Evolutionary conservation across 2,329 filamentous ascomycete species (phyloP).

Genomic region (Fusarium piperis): DNA sequence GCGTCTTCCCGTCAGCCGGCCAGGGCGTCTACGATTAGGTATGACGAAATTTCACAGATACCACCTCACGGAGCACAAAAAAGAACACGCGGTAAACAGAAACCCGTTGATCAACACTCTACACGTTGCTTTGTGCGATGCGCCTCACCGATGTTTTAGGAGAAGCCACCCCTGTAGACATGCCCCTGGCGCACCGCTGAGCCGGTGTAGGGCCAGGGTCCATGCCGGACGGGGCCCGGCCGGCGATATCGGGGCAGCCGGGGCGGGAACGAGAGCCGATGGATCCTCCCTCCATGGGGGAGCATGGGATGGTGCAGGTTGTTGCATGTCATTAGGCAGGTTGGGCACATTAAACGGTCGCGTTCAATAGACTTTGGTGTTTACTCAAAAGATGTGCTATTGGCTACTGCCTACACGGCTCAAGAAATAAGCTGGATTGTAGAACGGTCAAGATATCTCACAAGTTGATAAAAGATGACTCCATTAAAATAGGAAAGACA

Average conservation of each 20-base stretch:
- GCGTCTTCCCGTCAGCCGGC: conserved; percentile 1
- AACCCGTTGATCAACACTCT: neutral
- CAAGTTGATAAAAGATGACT: neutral
- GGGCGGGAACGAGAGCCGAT: conserved; percentile 7
- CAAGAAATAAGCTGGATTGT: neutral
- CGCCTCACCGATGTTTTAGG: conserved; percentile 29
- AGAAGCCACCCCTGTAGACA: neutral
- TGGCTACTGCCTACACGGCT: neutral
- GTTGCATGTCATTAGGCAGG: neutral
- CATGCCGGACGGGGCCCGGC: conserved; percentile 4
- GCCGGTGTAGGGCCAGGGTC: conserved; percentile 17
- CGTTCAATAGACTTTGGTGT: neutral
- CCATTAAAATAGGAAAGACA: neutral
- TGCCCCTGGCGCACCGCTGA: conserved; percentile 4
- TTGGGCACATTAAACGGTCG: neutral
- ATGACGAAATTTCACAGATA: neutral
- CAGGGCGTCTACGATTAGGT: neutral
- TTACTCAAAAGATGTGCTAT: neutral
- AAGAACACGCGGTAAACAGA: neutral
- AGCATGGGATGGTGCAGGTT: neutral
- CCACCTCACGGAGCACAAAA: conserved; percentile 3
- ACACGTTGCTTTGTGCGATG: neutral
- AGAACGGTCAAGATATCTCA: neutral
- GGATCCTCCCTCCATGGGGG: neutral
- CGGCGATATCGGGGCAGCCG: conserved; percentile 31